phyloP scores from a whole-genome alignment of 768 basidiomycete species.

The Rhizopogon vulgaris region DNA sequence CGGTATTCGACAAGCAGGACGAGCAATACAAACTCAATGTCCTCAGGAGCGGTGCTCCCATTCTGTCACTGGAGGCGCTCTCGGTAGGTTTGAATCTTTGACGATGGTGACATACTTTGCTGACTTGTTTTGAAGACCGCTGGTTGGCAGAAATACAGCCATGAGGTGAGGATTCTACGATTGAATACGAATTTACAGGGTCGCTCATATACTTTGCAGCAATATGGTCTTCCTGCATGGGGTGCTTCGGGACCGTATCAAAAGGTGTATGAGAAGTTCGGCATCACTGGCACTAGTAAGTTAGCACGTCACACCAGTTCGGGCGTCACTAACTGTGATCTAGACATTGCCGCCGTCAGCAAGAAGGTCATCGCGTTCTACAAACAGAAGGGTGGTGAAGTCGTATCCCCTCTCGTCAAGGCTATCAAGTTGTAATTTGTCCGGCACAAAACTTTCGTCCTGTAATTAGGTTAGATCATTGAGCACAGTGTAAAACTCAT shows the following conservation, averaged over 20 bases:
- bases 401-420: conserved; percentile 72
- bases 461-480: no score
- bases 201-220: conserved; percentile 31
- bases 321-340: conserved; percentile 5
- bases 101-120: conserved; percentile 5
- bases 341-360: conserved; percentile 73
- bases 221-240: conserved; percentile 71
- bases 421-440: conserved; percentile 40
- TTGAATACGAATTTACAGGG: conserved; percentile 1
- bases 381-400: conserved; percentile 64
- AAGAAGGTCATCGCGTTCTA: conserved; percentile 88
- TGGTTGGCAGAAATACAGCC: conserved; percentile 88
- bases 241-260: conserved; percentile 88
- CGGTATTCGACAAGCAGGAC: conserved; percentile 79
- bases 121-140: conserved; percentile 37
- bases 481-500: no score
- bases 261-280: conserved; percentile 89
- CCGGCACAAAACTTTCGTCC: not conserved
- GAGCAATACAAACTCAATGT: conserved; percentile 78
- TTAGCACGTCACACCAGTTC: conserved; percentile 9
- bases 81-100: conserved; percentile 31
- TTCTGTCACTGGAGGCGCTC: conserved; percentile 85
- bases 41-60: conserved; percentile 82
- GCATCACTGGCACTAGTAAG: conserved; percentile 71
- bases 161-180: conserved; percentile 47